Evolutionary conservation across 2,329 filamentous ascomycete species (phyloP).

Genomic region (Colletotrichum shisoi): DNA sequence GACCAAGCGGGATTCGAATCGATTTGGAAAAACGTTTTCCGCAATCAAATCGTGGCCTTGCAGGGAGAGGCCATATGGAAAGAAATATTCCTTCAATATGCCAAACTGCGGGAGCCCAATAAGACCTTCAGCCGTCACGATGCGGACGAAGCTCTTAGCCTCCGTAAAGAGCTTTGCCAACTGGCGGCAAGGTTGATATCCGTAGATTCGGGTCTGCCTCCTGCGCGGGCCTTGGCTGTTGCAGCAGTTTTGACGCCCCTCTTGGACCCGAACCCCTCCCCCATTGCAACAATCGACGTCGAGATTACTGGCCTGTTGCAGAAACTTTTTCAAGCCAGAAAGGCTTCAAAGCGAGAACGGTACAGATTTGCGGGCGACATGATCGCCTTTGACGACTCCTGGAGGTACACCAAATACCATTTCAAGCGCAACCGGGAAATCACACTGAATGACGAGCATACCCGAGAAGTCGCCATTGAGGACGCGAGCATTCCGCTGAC

Average conservation of each 20-base stretch:
- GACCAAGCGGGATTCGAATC: neutral
- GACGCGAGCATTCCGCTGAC: neutral
- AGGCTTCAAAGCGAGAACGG: no score
- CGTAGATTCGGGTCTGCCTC: neutral
- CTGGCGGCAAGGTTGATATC: neutral
- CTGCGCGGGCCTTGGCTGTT: neutral
- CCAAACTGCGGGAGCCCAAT: neutral
- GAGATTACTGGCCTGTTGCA: neutral
- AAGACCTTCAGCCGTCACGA: neutral
- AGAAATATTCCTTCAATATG: neutral
- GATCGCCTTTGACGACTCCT: neutral
- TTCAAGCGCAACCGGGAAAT: neutral
- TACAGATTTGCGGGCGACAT: neutral
- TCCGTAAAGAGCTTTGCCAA: neutral
- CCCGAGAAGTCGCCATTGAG: neutral
- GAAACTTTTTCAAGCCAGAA: neutral
- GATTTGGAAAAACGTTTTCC: neutral
- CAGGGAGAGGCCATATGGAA: neutral
- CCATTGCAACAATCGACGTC: neutral
- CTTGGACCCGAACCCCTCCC: neutral
- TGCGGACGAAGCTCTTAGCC: neutral
- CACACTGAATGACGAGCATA: conserved; percentile 2
- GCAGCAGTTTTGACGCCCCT: neutral
- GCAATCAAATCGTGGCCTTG: no score
- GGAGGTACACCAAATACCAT: neutral